Conservation (phyloP, 768 basidiomycete species). For the Mycena rebaudengoi region DNA sequence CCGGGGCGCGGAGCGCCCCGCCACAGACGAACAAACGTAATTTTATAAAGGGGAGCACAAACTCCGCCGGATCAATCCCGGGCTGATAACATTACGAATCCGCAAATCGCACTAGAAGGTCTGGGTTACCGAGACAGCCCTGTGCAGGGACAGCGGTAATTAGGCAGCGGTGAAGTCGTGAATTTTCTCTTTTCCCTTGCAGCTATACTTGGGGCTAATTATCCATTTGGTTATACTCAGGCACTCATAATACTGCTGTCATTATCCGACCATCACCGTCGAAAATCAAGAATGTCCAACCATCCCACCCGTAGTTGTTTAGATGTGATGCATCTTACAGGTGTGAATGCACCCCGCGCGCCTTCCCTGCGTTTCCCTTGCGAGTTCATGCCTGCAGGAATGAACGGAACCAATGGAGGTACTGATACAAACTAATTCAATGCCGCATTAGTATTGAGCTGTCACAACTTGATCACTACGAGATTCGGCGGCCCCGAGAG, state of each 20-base stretch:
- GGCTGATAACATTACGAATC: too few species aligned
- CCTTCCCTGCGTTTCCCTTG: not conserved
- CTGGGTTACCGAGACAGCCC: too few species aligned
- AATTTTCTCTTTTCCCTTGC: too few species aligned
- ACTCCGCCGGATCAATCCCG: too few species aligned
- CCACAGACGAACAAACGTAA: too few species aligned
- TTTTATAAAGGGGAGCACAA: too few species aligned
- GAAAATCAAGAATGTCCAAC: slow-evolving; percentile 1
- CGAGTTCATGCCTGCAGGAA: not conserved
- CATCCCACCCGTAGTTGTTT: slow-evolving; percentile 4
- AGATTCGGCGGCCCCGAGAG: not conserved
- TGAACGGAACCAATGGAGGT: slow-evolving; percentile 1
- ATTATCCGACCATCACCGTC: slow-evolving; percentile 1
- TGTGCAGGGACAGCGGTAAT: too few species aligned
- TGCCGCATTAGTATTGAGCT: slow-evolving; percentile 1
- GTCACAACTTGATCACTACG: too few species aligned
- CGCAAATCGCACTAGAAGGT: too few species aligned
- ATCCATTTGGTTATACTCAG: slow-evolving; percentile 4
- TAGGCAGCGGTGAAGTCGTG: too few species aligned
- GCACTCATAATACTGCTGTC: not conserved
- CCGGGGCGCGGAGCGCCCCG: too few species aligned
- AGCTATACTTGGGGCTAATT: not conserved
- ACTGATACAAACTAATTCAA: not conserved
- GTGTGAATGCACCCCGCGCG: not conserved
- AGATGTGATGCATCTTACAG: not conserved